Evolutionary conservation across 257 asterid species (phyloP), one percentile per base, ranked within the genome.

Genomic region (Euphrasia confusa): DNA sequence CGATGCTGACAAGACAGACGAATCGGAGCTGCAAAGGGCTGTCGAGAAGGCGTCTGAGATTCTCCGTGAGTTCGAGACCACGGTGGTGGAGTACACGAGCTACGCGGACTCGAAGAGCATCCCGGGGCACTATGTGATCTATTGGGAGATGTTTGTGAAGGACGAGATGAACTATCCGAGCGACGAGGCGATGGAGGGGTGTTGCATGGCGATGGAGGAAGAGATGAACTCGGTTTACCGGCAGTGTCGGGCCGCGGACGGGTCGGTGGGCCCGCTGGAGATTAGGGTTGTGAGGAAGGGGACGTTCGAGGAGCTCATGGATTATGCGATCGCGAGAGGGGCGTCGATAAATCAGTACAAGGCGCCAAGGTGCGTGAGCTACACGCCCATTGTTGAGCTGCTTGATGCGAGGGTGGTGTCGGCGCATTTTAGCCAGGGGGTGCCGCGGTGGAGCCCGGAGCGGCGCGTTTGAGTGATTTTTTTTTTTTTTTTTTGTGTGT

Each of bases 291-390:
- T 78, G 17, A 68, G 53, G 48, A 74, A 58, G 9, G 83, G 80
- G 1, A 71, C 83, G 4, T 78, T 78, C 40, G 83, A 78, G 54
- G 78, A 78, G 80, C 53, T 78, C 2, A 78, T 78, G 83, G 83
- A 78, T 27, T 74, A 74, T 11, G 83, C 83, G 1, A 71, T 78
- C 42, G 53, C 75, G 33, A 56, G 79, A 5, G 83, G 80, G 32
- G 73, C 80, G 39, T 78, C 83, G 14, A 78, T 78, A 14, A 78
- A 74, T 58, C 83, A 74, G 58, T 78, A 78, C 60, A 78, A 78
- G 58, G 73, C 83, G 1, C 80, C 83, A n/a, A 68, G 83, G 39
- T 78, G 83, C 48, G 83, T 78, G 8, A 78, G 70, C 26, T 68
- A 47, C 72, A 69, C 80, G 52, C 80, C 80, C 15, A 78, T 74